These are phyloP conservation scores for Penicillium samsonianum DNA, from an alignment of 495 filamentous ascomycete genomes.

Conservation along the genomic window DNA sequence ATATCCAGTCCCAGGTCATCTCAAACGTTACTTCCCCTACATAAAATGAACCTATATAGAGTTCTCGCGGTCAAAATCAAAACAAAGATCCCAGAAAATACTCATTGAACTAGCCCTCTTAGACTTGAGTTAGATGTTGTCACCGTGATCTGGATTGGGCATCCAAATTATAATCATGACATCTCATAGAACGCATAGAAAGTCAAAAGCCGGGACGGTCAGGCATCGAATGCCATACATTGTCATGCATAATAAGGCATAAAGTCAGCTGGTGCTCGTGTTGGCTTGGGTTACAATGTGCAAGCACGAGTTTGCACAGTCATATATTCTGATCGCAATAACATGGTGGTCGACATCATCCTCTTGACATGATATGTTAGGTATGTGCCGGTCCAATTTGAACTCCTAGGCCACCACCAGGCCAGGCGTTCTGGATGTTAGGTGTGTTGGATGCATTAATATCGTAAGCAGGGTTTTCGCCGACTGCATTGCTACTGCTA, in stretches of 20 bases:
- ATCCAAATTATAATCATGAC: background rate
- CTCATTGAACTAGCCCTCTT: background rate
- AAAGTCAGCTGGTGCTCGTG: background rate
- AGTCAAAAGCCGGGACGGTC: background rate
- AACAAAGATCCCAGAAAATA: background rate
- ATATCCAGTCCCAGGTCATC: conserved; percentile 5
- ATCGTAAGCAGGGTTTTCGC: conserved; percentile 42
- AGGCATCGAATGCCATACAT: background rate
- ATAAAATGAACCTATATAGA: background rate
- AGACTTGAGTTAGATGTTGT: background rate
- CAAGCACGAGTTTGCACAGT: conserved; percentile 2
- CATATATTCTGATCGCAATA: background rate
- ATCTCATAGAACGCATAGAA: background rate
- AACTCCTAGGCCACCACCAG: conserved; percentile 33
- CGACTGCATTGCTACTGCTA: conserved; percentile 39
- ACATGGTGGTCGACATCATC: background rate
- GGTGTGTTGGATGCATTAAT: conserved; percentile 30
- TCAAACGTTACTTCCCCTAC: background rate
- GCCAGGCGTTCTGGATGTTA: conserved; percentile 38
- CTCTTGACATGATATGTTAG: conserved; percentile 3
- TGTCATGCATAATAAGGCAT: background rate
- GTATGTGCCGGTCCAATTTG: conserved; percentile 32
- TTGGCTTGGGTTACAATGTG: background rate
- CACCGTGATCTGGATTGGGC: background rate
- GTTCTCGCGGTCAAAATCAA: background rate